Evolutionary conservation across 768 basidiomycete genomes (phyloP).

Genomic region (Mycena vitilis): DNA sequence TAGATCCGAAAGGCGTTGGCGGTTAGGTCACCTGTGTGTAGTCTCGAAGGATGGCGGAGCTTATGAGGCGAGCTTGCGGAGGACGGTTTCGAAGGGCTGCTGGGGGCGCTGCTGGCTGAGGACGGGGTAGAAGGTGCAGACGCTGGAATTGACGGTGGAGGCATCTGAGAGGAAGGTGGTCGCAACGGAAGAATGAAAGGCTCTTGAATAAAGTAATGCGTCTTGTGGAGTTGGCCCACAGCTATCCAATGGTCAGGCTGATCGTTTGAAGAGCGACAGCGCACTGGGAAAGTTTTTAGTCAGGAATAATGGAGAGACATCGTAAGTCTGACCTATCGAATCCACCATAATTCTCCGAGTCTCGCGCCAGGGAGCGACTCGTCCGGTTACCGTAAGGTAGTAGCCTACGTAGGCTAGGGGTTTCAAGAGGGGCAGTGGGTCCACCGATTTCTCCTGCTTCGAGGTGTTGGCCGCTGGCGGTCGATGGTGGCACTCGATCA

Average conservation of each 20-base stretch:
- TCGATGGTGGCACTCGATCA: conserved; percentile 73
- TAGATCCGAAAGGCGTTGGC: conserved; percentile 80
- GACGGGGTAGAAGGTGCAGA: conserved; percentile 10
- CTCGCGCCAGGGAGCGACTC: conserved; percentile 18
- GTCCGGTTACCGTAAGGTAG: conserved; percentile 35
- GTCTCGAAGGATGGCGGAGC: conserved; percentile 78
- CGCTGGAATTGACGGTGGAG: conserved; percentile 4
- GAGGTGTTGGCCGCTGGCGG: conserved; percentile 43
- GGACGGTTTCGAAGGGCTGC: conserved; percentile 18
- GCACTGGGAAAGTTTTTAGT: conserved; percentile 45
- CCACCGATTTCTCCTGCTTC: conserved; percentile 33
- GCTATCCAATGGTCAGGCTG: conserved; percentile 68
- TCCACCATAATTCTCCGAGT: conserved; percentile 46
- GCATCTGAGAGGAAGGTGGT: conserved; percentile 1
- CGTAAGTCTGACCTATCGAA: conserved; percentile 58
- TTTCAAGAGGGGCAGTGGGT: conserved; percentile 13
- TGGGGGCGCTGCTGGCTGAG: conserved; percentile 17
- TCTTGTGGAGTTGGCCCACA: conserved; percentile 65
- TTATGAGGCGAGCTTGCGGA: conserved; percentile 47
- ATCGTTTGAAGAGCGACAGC: conserved; percentile 64
- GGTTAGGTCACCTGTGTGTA: conserved; percentile 76
- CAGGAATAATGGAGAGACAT: conserved; percentile 2
- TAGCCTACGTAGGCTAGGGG: conserved; percentile 27
- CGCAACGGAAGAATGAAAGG: conserved; percentile 64
- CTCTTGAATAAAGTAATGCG: conserved; percentile 58